Evolutionary conservation across 257 asterid genomes (phyloP).

Genomic region (Asclepias syriaca): DNA sequence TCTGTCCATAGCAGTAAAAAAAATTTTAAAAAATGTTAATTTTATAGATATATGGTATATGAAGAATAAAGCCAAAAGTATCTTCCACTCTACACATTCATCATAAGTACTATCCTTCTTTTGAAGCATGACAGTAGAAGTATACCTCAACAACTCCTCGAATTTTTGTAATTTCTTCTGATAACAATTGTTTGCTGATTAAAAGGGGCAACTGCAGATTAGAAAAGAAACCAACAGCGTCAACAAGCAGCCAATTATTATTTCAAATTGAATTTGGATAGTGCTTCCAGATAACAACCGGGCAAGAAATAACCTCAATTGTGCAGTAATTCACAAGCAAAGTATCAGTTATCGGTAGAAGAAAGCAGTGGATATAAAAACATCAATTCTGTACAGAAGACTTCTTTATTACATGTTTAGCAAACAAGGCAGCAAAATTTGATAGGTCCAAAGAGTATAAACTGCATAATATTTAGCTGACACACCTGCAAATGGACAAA

Average conservation of each 20-base stretch:
- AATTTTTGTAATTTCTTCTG: conserved; percentile 66
- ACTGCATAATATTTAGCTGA: background rate
- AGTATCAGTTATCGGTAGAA: background rate
- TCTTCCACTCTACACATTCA: background rate
- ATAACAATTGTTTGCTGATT: conserved; percentile 50
- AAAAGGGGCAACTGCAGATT: conserved; percentile 81
- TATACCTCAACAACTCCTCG: conserved; percentile 64
- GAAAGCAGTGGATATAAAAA: background rate
- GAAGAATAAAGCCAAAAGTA: background rate
- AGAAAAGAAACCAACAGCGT: conserved; percentile 16
- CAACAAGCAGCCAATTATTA: background rate
- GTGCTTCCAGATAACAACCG: background rate
- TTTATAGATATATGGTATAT: background rate
- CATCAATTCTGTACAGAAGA: conserved; percentile 1
- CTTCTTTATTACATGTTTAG: background rate
- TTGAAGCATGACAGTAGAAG: conserved; percentile 20
- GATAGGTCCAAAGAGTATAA: background rate
- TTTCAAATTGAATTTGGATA: background rate
- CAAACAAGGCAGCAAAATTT: background rate
- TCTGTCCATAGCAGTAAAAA: conserved; percentile 40
- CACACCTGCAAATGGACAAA: conserved; percentile 89
- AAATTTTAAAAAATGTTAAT: background rate
- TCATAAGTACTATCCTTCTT: conserved; percentile 9
- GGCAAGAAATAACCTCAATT: background rate
- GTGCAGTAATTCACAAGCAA: background rate